Evolutionary conservation across 768 basidiomycete species (phyloP).

Genomic region (Pulveroboletus sp.): DNA sequence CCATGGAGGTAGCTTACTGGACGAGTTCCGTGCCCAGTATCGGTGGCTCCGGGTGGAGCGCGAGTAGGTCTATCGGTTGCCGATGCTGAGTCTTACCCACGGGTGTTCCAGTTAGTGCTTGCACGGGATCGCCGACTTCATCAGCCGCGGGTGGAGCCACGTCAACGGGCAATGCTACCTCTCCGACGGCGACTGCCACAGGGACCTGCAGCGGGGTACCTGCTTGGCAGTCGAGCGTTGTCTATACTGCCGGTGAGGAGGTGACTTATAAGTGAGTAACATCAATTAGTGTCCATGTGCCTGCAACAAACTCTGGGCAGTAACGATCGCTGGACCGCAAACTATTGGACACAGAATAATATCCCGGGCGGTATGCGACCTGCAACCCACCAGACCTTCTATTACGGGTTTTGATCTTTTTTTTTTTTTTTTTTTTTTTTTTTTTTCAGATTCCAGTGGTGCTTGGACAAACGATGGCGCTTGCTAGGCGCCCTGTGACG

Average conservation of each 20-base stretch:
- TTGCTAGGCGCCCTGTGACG: slow-evolving; percentile 30
- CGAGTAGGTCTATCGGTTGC: slow-evolving; percentile 39
- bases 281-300: neutral
- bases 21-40: slow-evolving; percentile 45
- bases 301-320: slow-evolving; percentile 5
- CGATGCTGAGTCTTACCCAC: neutral
- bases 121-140: slow-evolving; percentile 9
- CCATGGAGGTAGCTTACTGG: slow-evolving; percentile 54
- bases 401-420: neutral
- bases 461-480: slow-evolving; percentile 56
- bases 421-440: neutral
- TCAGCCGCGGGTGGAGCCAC: neutral
- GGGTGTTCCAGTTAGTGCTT: slow-evolving; percentile 19
- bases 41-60: slow-evolving; percentile 57
- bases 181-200: slow-evolving; percentile 20
- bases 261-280: slow-evolving; percentile 46
- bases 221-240: slow-evolving; percentile 42
- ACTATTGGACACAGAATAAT: slow-evolving; percentile 61
- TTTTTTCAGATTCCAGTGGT: slow-evolving; percentile 38
- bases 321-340: slow-evolving; percentile 42
- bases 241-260: slow-evolving; percentile 49
- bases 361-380: slow-evolving; percentile 37
- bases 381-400: neutral
- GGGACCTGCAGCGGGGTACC: slow-evolving; percentile 45
- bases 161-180: slow-evolving; percentile 11